Evolutionary conservation across 1,284 basidiomycete species (phyloP), one percentile per base, ranked within the genome.

Genomic region (Fomitiporia mediterranea): DNA sequence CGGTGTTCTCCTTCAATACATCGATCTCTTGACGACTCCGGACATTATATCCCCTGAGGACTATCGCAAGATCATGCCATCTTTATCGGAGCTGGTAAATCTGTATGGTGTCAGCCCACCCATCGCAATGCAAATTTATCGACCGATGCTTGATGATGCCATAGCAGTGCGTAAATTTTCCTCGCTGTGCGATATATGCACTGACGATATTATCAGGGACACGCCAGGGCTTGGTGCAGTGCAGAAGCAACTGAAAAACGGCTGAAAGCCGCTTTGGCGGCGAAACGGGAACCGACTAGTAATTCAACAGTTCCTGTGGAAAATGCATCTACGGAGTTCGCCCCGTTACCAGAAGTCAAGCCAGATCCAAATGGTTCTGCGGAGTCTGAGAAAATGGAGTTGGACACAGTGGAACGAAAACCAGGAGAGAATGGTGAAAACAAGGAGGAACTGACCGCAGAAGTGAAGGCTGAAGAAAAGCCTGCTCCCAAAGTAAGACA

Each of bases 61-160:
- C 54, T 90, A 89, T 63, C 81, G 8, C 72, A 71, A 48, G 83
- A 80, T 88, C 23, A 68, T 89, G 3, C 94, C 94, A 1, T 73
- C 86, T 15, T 74, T 97, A 5, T 73, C 74, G 0, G 84, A 89
- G 42, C 77, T 98, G 7, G 83, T 84, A 52, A 76, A 80, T 47
- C 76, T 80, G 42, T 95, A 88, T 68, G 89, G 85, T 2, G 81
- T 98, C 49, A 84, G 85, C 59, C 81, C 87, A 37, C 82, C 89
- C 8, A 85, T 94, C 57, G 91, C 91, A 55, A 96, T 97, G 89
- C 91, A 94, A 65, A 88, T 97, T 54, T 80, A 92, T 46, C 83
- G 95, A 7, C 92, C 94, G 3, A 85, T 89, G 57, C 75, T 95
- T 27, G 82, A 89, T 59, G 71, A 73, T 2, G 72, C 77, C 32